phyloP scores from a whole-genome alignment of 2,329 filamentous ascomycete genomes.

The Colletotrichum acutatum region DNA sequence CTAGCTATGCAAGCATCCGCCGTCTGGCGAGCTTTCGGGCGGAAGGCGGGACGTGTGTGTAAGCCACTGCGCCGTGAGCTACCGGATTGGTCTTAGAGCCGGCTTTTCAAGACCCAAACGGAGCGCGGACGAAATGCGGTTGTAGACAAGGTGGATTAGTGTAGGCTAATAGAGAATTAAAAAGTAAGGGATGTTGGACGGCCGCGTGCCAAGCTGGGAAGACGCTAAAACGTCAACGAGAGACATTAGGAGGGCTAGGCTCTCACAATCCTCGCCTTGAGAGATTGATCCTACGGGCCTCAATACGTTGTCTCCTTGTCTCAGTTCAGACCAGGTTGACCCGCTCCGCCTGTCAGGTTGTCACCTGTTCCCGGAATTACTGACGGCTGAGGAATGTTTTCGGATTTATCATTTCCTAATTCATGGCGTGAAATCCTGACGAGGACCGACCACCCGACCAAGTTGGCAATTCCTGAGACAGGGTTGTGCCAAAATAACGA shows the following conservation, averaged over 20 bases:
- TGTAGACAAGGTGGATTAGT: background rate
- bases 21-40: background rate
- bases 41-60: background rate
- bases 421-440: background rate
- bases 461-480: background rate
- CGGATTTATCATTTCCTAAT: background rate
- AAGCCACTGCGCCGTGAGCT: background rate
- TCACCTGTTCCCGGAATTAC: conserved; percentile 26
- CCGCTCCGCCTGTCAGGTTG: background rate
- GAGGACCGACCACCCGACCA: background rate
- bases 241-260: conserved; percentile 18
- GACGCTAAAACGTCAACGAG: background rate
- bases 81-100: conserved; percentile 15
- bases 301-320: conserved; percentile 23
- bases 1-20: conserved; percentile 27
- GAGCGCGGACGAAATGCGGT: background rate
- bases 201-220: conserved; percentile 1
- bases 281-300: conserved; percentile 13
- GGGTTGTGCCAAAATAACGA: background rate
- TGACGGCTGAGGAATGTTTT: conserved; percentile 12
- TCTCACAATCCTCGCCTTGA: background rate
- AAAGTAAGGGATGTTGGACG: background rate
- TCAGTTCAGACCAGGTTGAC: background rate
- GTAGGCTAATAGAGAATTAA: background rate
- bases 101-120: conserved; percentile 18